Percentiles rank a stretch among this genome's conserved stretches.
Conservation (phyloP, 2,329 filamentous ascomycete species). For the Lasiodiplodia hormozganensis region DNA sequence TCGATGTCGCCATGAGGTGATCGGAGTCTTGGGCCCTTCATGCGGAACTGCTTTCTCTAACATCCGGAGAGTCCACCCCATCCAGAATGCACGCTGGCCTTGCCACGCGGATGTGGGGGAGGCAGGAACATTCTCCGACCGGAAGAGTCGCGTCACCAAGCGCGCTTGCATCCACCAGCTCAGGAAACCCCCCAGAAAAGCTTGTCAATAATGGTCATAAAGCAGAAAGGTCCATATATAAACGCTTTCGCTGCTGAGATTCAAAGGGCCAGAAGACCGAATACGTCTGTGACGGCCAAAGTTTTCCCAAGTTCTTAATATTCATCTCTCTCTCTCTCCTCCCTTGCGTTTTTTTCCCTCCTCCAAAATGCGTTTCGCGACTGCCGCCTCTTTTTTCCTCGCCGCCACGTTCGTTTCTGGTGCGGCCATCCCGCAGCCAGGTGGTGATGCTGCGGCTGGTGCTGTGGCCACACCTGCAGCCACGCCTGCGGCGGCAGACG, state of each 20-base stretch:
- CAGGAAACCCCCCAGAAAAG: not conserved
- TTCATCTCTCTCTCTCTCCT: not conserved
- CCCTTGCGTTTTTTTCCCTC: too few species aligned
- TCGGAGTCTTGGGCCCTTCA: conserved; percentile 12
- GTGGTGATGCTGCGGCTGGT: not conserved
- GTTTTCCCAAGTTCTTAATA: conserved; percentile 9
- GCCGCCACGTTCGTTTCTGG: conserved; percentile 12
- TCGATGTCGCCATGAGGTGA: not conserved
- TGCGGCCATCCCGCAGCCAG: conserved; percentile 8
- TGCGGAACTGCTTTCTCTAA: conserved; percentile 5
- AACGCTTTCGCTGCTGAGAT: not conserved
- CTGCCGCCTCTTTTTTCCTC: not conserved
- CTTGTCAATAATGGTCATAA: not conserved
- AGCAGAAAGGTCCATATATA: not conserved
- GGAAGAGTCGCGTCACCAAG: not conserved
- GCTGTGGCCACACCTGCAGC: not conserved
- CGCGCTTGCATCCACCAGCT: not conserved
- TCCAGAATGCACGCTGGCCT: not conserved
- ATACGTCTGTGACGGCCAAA: conserved; percentile 15
- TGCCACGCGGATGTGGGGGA: not conserved
- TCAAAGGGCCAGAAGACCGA: not conserved
- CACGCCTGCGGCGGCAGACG: not conserved
- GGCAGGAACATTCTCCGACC: not conserved
- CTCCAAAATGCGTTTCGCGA: conserved; percentile 8
- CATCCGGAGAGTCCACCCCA: not conserved